A percentile compares a stretch with the other conserved stretches of the same genome.
Evolutionary conservation across 2,329 filamentous ascomycete genomes (phyloP).

Genomic region (Albophoma yamanashiensis): DNA sequence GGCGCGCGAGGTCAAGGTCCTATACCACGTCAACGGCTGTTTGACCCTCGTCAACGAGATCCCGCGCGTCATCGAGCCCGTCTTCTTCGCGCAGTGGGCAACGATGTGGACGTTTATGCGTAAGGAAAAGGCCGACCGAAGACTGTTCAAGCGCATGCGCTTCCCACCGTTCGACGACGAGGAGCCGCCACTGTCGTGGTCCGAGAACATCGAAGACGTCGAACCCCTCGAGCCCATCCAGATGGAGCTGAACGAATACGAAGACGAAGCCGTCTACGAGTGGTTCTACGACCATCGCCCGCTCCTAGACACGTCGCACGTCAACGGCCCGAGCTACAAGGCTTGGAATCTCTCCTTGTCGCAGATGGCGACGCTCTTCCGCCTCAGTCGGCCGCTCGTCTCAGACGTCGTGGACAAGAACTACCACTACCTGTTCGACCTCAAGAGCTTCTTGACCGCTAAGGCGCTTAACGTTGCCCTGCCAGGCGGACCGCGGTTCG

Average conservation of each 20-base stretch:
- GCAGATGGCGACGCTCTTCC: conserved; percentile 93
- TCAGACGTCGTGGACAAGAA: conserved; percentile 93
- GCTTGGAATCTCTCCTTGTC: conserved; percentile 85
- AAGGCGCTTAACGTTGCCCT: conserved; percentile 96
- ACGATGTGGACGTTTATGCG: conserved; percentile 99
- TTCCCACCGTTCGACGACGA: conserved; percentile 98
- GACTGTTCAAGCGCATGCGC: conserved; percentile 97
- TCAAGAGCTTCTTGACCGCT: conserved; percentile 88
- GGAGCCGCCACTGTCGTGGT: conserved; percentile 94
- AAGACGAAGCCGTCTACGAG: conserved; percentile 83
- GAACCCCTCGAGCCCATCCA: conserved; percentile 96
- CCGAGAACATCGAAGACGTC: conserved; percentile 97
- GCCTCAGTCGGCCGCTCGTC: conserved; percentile 79
- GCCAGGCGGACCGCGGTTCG: conserved; percentile 92
- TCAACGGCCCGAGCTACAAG: conserved; percentile 96
- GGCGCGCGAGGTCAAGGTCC: conserved; percentile 87
- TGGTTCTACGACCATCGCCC: conserved; percentile 98
- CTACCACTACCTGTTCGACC: conserved; percentile 95
- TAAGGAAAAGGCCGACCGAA: conserved; percentile 89
- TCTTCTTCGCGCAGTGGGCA: conserved; percentile 97
- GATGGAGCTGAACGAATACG: conserved; percentile 91
- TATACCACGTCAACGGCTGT: conserved; percentile 97
- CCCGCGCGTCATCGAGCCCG: conserved; percentile 90
- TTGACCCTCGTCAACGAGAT: conserved; percentile 94
- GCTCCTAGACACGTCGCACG: conserved; percentile 80